Evolutionary conservation across 2,329 filamentous ascomycete genomes (phyloP).

Genomic region (Phaeophleospora eucalypticola): DNA sequence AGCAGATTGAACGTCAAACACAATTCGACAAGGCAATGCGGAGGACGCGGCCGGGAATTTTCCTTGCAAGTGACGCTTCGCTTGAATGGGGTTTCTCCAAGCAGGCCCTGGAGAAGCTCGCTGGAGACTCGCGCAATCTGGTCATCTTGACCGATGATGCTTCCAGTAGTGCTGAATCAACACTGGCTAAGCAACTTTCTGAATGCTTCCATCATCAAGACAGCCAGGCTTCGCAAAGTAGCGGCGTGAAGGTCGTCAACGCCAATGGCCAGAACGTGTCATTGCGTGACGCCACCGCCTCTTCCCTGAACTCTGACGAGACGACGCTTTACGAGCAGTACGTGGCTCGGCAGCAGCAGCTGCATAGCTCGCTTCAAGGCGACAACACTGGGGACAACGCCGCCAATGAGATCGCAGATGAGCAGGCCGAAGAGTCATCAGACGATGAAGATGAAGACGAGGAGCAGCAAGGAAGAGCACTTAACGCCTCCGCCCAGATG

Average conservation of each 20-base stretch:
- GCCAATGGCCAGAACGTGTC: constrained; percentile 52
- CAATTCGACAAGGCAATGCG: constrained; percentile 68
- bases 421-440: constrained; percentile 79
- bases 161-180: constrained; percentile 41
- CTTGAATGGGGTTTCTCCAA: constrained; percentile 95
- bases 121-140: constrained; percentile 72
- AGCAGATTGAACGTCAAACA: constrained; percentile 74
- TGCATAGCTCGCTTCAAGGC: constrained; percentile 76
- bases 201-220: constrained; percentile 42
- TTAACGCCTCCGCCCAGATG: constrained; percentile 83
- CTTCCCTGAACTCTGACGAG: constrained; percentile 72
- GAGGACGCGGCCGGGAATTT: constrained; percentile 61
- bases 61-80: constrained; percentile 84
- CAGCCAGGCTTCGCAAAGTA: constrained; percentile 19
- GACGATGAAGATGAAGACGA: constrained; percentile 83
- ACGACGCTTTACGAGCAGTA: constrained; percentile 84
- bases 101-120: constrained; percentile 69
- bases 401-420: constrained; percentile 59
- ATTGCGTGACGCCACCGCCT: constrained; percentile 42
- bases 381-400: constrained; percentile 64
- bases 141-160: constrained; percentile 80
- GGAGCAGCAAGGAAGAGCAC: constrained; percentile 83
- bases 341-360: constrained; percentile 79
- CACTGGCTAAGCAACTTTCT: constrained; percentile 73
- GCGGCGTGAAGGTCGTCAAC: constrained; percentile 49